These are phyloP conservation scores for Austroboletus olivaceoglutinosus DNA, from an alignment of 1,284 basidiomycete genomes.

Conservation along the genomic window DNA sequence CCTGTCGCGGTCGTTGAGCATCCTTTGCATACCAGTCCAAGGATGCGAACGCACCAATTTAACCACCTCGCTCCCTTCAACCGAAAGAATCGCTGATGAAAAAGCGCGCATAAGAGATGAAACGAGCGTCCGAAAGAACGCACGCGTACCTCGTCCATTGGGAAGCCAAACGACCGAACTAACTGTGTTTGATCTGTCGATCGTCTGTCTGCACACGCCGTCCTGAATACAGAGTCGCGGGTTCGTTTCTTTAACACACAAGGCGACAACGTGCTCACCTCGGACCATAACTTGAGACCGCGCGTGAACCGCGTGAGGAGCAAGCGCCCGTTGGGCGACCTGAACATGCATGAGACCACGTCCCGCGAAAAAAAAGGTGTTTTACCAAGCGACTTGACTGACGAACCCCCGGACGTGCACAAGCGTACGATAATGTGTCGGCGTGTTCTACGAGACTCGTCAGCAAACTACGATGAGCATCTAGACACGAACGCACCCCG, in stretches of 20 bases:
- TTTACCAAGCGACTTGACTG: slow-evolving; percentile 73
- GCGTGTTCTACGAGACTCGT: slow-evolving; percentile 44
- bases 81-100: slow-evolving; percentile 36
- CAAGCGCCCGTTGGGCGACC: slow-evolving; percentile 64
- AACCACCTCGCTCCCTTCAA: slow-evolving; percentile 51
- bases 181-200: slow-evolving; percentile 57
- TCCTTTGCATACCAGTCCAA: background rate
- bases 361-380: background rate
- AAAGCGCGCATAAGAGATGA: slow-evolving; percentile 33
- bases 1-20: slow-evolving; percentile 36
- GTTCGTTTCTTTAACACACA: too few relatives aligned
- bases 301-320: slow-evolving; percentile 66
- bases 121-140: background rate
- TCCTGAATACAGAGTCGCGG: too few relatives aligned
- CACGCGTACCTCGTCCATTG: slow-evolving; percentile 52
- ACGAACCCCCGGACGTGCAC: slow-evolving; percentile 74
- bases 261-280: slow-evolving; percentile 44
- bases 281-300: slow-evolving; percentile 73
- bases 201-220: slow-evolving; percentile 37
- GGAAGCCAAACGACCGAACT: slow-evolving; percentile 73
- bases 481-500: slow-evolving; percentile 42
- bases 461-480: background rate
- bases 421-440: slow-evolving; percentile 61
- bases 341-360: background rate
- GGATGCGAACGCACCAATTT: slow-evolving; percentile 41